Base-by-base conservation (phyloP, 768 basidiomycete species). In the Russula griseocarnosa region DNA sequence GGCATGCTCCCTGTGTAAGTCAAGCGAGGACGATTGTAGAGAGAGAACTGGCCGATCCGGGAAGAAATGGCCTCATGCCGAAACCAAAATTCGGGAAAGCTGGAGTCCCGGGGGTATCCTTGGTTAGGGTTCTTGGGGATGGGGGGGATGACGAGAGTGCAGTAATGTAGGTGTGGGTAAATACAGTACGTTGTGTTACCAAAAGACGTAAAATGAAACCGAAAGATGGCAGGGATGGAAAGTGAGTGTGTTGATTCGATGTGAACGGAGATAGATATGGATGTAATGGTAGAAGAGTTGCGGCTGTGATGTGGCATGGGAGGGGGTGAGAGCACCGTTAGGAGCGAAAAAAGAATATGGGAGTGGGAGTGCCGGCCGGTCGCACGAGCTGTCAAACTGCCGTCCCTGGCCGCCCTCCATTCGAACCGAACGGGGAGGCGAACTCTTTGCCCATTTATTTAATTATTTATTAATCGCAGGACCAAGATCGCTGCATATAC, bases 271-370 rank as follows among this genome's bases (percentile, higher is more conserved):
- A 65, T 65, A 46, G 64, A 61, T 65, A 61, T 56, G 55, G 64
- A 57, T 61, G 60, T 65, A 65, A 64, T 64, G 53, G 63, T 22
- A 61, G 64, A 60, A 61, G 58, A 61, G 59, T 54, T 60, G 60
- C 59, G 64, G 64, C 64, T 61, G 64, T 65, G 64, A 65, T 65
- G 64, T 65, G 64, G 64, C 64, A 65, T 65, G 64, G 63, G 64
- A 65, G 63, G 56, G 64, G 60, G 53, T 60, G 53, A 59, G 58
- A 59, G 62, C 46, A 63, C 57, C 57, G 62, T 44, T 26, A 53
- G 53, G 52, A 64, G 63, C 58, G 63, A 60, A 64, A 64, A 64
- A 64, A 64, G 63, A 64, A 64, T 60, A 42, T 64, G 63, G 57
- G 63, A 55, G 58, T 64, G 63, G 57, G 63, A 55, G 58, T 30